phyloP scores from a whole-genome alignment of 805 yeast species.

The Candida namnaoensis region DNA sequence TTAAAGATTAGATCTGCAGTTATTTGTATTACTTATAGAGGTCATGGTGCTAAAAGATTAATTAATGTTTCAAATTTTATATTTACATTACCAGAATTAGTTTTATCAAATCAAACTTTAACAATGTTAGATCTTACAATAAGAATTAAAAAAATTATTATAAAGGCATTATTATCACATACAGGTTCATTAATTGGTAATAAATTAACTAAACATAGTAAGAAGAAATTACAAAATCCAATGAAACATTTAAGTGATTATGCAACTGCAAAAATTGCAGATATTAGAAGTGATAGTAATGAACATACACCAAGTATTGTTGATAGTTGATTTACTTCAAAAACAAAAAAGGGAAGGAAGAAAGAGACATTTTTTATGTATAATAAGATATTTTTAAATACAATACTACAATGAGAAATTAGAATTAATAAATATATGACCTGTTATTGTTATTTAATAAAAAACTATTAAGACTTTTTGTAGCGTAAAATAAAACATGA shows the following conservation, averaged over 20 bases:
- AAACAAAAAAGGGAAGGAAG: too few species aligned
- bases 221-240: conserved; percentile 4
- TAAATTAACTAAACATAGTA: conserved; percentile 41
- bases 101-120: conserved; percentile 59
- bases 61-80: conserved; percentile 72
- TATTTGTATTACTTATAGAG: conserved; percentile 70
- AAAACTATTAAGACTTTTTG: too few species aligned
- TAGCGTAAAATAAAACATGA: too few species aligned
- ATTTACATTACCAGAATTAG: conserved; percentile 54
- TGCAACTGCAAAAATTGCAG: conserved; percentile 13
- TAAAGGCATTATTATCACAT: conserved; percentile 49
- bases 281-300: conserved; percentile 8
- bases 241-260: conserved; percentile 14
- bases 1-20: conserved; percentile 41
- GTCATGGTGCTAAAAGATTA: conserved; percentile 58
- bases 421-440: too few species aligned
- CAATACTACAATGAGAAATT: too few species aligned
- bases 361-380: too few species aligned
- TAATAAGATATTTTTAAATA: too few species aligned
- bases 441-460: too few species aligned
- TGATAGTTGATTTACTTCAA: too few species aligned
- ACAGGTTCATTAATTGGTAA: conserved; percentile 77
- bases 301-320: not conserved
- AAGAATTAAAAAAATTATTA: conserved; percentile 53
- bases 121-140: conserved; percentile 58